phyloP scores from a whole-genome alignment of 345 rosid genomes.

The Arabidopsis suecica region DNA sequence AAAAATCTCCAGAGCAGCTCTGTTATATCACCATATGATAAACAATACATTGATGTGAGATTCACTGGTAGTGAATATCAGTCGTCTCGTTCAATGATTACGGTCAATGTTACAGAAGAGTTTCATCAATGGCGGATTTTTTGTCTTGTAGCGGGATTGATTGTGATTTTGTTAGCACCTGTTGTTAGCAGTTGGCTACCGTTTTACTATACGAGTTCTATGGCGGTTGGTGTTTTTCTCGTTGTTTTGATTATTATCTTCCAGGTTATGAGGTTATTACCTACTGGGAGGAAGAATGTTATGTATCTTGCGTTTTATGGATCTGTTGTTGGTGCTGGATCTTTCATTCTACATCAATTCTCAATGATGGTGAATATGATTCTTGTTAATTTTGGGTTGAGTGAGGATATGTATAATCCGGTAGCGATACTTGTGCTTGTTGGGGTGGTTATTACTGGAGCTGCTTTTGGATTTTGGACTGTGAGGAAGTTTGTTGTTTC shows the following conservation, averaged over 20 bases:
- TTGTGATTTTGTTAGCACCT: constrained; percentile 72
- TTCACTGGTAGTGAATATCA: constrained; percentile 46
- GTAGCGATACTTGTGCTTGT: constrained; percentile 70
- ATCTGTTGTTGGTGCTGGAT: constrained; percentile 86
- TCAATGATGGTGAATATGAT: constrained; percentile 74
- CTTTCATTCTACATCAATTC: constrained; percentile 79
- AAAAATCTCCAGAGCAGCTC: constrained; percentile 58
- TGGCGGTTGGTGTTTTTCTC: constrained; percentile 91
- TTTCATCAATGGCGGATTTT: constrained; percentile 79
- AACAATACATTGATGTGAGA: constrained; percentile 76
- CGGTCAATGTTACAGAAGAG: constrained; percentile 69
- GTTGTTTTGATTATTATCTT: constrained; percentile 76
- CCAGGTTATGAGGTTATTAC: constrained; percentile 88
- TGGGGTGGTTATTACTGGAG: constrained; percentile 80
- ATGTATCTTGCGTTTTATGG: constrained; percentile 71
- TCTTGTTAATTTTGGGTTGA: constrained; percentile 80
- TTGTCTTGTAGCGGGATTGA: constrained; percentile 68
- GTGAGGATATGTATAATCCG: constrained; percentile 92
- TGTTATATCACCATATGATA: constrained; percentile 78
- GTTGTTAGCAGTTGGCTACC: constrained; percentile 91
- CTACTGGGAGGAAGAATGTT: constrained; percentile 70
- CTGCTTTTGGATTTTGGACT: constrained; percentile 93
- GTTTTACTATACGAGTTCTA: constrained; percentile 88
- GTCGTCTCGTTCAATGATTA: constrained; percentile 52
- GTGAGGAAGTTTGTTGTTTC: constrained; percentile 84